Evolutionary conservation across 768 basidiomycete species (phyloP).

Genomic region (Phanerochaete carnosa): DNA sequence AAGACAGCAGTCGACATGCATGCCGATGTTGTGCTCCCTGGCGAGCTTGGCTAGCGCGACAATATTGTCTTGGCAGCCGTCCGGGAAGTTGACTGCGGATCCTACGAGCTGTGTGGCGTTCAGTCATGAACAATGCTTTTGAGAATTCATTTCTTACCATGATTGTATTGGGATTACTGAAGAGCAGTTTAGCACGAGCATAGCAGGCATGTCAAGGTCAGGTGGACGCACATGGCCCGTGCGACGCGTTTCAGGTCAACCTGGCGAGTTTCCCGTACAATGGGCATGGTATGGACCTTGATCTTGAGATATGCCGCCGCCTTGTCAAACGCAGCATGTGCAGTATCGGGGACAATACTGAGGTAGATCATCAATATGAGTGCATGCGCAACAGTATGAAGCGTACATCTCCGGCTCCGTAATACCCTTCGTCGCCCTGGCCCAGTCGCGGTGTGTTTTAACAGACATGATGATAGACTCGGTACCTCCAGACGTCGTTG

Average conservation of each 20-base stretch:
- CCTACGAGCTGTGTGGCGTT: constrained; percentile 61
- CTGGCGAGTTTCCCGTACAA: constrained; percentile 72
- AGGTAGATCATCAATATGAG: constrained; percentile 3
- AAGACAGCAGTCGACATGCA: constrained; percentile 95
- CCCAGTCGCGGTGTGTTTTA: constrained; percentile 95
- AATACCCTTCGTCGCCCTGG: constrained; percentile 78
- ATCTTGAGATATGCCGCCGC: constrained; percentile 84
- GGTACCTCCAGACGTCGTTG: constrained; percentile 93
- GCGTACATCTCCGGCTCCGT: constrained; percentile 89
- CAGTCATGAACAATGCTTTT: neutral
- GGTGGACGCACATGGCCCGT: constrained; percentile 75
- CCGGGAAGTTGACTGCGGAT: constrained; percentile 82
- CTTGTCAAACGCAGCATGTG: constrained; percentile 96
- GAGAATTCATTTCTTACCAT: neutral
- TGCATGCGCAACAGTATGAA: neutral
- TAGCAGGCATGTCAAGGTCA: neutral
- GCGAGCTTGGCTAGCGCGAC: constrained; percentile 75
- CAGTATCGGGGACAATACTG: constrained; percentile 81
- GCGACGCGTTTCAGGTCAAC: constrained; percentile 74
- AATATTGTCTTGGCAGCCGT: constrained; percentile 87
- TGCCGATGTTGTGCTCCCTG: constrained; percentile 66
- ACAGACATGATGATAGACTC: constrained; percentile 95
- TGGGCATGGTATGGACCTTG: constrained; percentile 85
- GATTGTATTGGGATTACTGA: constrained; percentile 10
- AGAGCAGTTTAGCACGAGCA: neutral